Evolutionary conservation across 805 yeast genomes (phyloP), one percentile per base, ranked within the genome.

Genomic region (Spathaspora girioi): DNA sequence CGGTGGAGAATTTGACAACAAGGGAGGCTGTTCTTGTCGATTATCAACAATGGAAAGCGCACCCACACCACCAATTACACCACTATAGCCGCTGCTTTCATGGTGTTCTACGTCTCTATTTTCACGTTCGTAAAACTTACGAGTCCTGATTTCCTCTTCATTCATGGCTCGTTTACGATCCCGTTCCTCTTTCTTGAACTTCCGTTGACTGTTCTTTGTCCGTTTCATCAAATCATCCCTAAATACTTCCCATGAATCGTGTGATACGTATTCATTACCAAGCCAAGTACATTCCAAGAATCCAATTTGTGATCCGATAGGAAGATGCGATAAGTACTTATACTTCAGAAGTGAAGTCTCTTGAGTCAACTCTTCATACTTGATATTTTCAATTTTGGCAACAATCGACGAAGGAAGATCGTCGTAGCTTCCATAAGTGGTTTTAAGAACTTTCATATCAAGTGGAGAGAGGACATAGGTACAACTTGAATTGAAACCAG

Each of bases 281-380:
- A 50, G 54, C 98, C 98, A 93, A 63, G 89, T 86, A 48, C 97
- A 79, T 59, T 94, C 98, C 50, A 94, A 63, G 55, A 89, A 83
- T 10, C 91, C 96, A 43, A 93, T 66, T 48, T 86, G 87, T 0
- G 97, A 86, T 1, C 97, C 97, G 27, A 81, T 64, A 0, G 99
- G 97, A 19, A 91, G 68, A 66, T 93, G 93, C 0, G 87, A 78
- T 51, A 94, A 68, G 64, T 87, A 90, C 65, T 90, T 92, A 64
- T 78, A 78, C 56, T 84, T 81, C 48, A 80, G 78, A 1, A 80
- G 43, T 59, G 60, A 86, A 56, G 81, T 82, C 14, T 81, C 84
- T 0, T 86, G 79, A 2, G 85, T 79, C 18, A 86, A 74, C 20
- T 80, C 80, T 38, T 87, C 96, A 61, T 79, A 79, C 46, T 73